phyloP scores from a whole-genome alignment of 768 basidiomycete genomes.

The Leccinum subgranulosum region DNA sequence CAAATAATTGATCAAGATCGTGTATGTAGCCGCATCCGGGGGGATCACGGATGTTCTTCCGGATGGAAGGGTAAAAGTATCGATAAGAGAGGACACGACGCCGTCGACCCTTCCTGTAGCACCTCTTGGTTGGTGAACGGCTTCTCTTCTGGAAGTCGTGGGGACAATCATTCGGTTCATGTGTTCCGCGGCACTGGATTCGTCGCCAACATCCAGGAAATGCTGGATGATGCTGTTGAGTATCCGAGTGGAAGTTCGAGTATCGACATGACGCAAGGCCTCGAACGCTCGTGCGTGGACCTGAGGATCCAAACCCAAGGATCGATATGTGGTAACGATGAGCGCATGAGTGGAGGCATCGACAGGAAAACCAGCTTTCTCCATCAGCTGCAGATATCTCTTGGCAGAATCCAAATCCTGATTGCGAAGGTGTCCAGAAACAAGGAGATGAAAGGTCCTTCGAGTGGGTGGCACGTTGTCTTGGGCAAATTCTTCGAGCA shows the following conservation, averaged over 20 bases:
- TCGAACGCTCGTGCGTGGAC: constrained; percentile 53
- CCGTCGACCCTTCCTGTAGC: constrained; percentile 33
- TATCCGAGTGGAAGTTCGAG: constrained; percentile 44
- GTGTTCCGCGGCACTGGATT: constrained; percentile 43
- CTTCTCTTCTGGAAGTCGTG: constrained; percentile 23
- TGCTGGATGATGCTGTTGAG: constrained; percentile 70
- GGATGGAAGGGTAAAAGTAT: neutral
- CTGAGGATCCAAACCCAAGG: constrained; percentile 53
- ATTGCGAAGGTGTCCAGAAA: constrained; percentile 69
- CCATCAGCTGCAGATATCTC: constrained; percentile 54
- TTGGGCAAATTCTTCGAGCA: constrained; percentile 49
- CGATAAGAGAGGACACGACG: constrained; percentile 10
- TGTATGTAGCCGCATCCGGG: constrained; percentile 61
- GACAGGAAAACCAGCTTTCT: constrained; percentile 48
- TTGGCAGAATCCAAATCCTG: constrained; percentile 57
- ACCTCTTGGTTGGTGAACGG: constrained; percentile 15
- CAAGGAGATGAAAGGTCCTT: constrained; percentile 66
- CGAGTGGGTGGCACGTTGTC: constrained; percentile 48
- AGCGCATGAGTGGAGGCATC: constrained; percentile 59
- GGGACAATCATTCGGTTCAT: constrained; percentile 52
- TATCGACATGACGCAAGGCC: constrained; percentile 41
- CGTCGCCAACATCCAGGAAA: constrained; percentile 53
- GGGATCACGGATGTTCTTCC: constrained; percentile 16
- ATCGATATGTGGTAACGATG: constrained; percentile 56
- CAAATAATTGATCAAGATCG: constrained; percentile 58